Evolutionary conservation across 257 asterid species (phyloP).

Genomic region (Solanum pinnatisectum): DNA sequence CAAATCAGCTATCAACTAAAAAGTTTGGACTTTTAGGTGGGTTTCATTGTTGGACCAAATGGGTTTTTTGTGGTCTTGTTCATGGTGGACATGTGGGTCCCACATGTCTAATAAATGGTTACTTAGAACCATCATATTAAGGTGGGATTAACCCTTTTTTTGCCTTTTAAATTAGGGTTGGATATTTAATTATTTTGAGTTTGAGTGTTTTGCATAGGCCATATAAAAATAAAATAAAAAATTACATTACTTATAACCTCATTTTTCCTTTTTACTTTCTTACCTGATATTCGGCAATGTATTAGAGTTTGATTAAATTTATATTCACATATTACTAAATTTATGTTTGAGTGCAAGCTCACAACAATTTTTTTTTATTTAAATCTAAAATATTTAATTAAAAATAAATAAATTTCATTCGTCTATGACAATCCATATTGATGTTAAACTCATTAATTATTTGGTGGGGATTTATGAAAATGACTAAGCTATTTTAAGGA

Average conservation of each 20-base stretch:
- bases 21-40: not conserved
- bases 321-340: too few relatives aligned
- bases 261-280: too few relatives aligned
- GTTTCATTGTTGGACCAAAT: not conserved
- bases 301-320: too few relatives aligned
- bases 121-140: not conserved
- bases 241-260: not conserved
- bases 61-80: conserved; percentile 16
- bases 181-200: not conserved
- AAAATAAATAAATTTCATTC: too few relatives aligned
- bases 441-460: not conserved
- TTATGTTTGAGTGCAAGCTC: not conserved
- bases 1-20: not conserved
- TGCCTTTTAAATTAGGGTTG: not conserved
- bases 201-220: not conserved
- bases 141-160: not conserved
- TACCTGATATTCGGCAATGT: accelerated
- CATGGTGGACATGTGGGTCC: conserved; percentile 46
- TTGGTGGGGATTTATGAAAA: not conserved
- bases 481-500: not conserved
- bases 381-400: too few relatives aligned
- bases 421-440: not conserved
- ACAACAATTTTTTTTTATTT: too few relatives aligned
- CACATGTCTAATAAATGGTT: conserved; percentile 25
- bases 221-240: too few relatives aligned